Evolutionary conservation across 1,284 basidiomycete species (phyloP).

Genomic region (Meira miltonrushii): DNA sequence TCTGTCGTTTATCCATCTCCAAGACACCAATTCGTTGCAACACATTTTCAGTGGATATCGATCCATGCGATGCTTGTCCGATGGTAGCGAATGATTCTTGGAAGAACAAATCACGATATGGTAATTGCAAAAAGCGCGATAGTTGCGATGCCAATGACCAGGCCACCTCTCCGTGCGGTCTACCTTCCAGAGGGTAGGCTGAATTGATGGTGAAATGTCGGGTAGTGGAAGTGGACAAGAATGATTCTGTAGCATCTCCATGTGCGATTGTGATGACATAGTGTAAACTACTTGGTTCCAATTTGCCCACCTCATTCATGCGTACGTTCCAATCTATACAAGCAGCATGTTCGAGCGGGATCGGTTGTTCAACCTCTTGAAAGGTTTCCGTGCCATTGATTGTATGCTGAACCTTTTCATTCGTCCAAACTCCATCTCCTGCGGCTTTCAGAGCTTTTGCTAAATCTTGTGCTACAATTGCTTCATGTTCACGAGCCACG

Average conservation of each 20-base stretch:
- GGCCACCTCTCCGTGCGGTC: no score
- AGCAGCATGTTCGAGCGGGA: slow-evolving; percentile 4
- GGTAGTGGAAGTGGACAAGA: neutral
- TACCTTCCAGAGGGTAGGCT: no score
- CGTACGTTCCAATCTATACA: slow-evolving; percentile 9
- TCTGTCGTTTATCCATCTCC: slow-evolving; percentile 28
- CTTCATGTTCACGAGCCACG: neutral
- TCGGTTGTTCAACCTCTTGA: neutral
- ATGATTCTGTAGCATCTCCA: neutral
- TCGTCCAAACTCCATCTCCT: slow-evolving; percentile 2
- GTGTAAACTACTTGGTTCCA: neutral
- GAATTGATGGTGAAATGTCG: no score
- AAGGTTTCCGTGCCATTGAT: neutral
- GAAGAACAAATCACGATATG: neutral
- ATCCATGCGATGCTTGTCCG: no score
- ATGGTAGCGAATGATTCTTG: no score
- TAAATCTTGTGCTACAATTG: slow-evolving; percentile 1
- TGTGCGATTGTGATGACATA: neutral
- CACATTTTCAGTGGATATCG: no score
- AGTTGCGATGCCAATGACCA: no score
- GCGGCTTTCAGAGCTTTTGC: neutral
- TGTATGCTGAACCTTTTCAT: neutral
- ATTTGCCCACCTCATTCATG: neutral
- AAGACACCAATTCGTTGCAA: neutral
- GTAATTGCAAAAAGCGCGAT: neutral